Percentiles rank a stretch among this genome's conserved stretches.
Conservation (phyloP, 352 stramenopile species). For the Phytophthora macrochlamydospora region DNA sequence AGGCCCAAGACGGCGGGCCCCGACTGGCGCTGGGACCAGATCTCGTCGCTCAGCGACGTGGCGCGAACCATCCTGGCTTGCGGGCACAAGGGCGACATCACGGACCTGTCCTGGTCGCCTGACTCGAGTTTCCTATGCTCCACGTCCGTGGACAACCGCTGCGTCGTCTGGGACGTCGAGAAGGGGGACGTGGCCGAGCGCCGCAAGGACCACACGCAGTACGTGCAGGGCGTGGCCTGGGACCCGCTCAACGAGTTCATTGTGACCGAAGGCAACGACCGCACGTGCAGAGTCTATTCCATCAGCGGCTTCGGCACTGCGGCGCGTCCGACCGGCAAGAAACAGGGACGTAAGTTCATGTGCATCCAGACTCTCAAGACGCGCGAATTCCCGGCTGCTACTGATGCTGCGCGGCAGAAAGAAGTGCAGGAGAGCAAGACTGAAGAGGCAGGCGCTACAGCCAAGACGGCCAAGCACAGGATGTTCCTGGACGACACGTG, state of each 20-base stretch:
- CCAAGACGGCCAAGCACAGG: slow-evolving; percentile 54
- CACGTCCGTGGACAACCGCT: slow-evolving; percentile 93
- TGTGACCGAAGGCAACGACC: slow-evolving; percentile 94
- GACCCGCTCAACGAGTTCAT: slow-evolving; percentile 95
- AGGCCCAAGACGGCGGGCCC: slow-evolving; percentile 70
- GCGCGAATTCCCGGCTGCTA: slow-evolving; percentile 51
- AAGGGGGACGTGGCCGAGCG: slow-evolving; percentile 83
- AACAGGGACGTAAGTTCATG: slow-evolving; percentile 72
- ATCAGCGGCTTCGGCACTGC: slow-evolving; percentile 66
- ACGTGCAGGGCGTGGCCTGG: slow-evolving; percentile 96
- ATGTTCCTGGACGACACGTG: slow-evolving; percentile 96
- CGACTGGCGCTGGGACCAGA: slow-evolving; percentile 80
- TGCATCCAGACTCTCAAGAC: slow-evolving; percentile 83
- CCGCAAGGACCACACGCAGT: slow-evolving; percentile 94
- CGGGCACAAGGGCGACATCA: slow-evolving; percentile 91
- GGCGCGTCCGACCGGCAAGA: slow-evolving; percentile 60
- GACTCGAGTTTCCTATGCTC: slow-evolving; percentile 92
- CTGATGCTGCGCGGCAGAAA: slow-evolving; percentile 3
- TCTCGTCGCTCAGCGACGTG: slow-evolving; percentile 83
- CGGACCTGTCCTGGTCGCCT: slow-evolving; percentile 91
- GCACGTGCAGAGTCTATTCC: slow-evolving; percentile 93
- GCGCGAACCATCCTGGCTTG: slow-evolving; percentile 74
- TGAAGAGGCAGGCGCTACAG: neutral
- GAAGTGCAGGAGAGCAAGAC: slow-evolving; percentile 14
- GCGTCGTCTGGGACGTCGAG: slow-evolving; percentile 88